Percentiles rank a stretch among this genome's conserved stretches.
Conservation (phyloP, 768 basidiomycete species). For the Kwoniella europaea region DNA sequence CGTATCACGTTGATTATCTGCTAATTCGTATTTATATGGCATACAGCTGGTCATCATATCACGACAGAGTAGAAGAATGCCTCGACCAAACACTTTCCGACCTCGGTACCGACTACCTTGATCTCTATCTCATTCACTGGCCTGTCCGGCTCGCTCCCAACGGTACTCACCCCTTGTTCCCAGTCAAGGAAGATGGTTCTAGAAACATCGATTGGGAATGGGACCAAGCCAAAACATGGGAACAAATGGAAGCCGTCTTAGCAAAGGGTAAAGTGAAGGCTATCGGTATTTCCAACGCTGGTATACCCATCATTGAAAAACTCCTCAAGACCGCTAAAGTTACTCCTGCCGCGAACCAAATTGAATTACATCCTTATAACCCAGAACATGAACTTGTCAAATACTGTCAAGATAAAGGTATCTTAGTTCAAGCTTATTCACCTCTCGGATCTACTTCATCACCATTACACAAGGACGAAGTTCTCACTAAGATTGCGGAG, state of each 20-base stretch:
- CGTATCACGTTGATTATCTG: not conserved
- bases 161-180: constrained; percentile 9
- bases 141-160: constrained; percentile 17
- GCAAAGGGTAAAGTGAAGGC: constrained; percentile 57
- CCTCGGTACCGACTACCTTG: constrained; percentile 76
- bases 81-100: constrained; percentile 71
- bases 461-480: constrained; percentile 48
- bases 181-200: constrained; percentile 22
- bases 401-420: constrained; percentile 66
- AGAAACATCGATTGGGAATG: constrained; percentile 31
- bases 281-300: constrained; percentile 74
- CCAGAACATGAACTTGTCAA: constrained; percentile 67
- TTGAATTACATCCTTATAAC: constrained; percentile 73
- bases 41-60: constrained; percentile 61
- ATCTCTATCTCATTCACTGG: constrained; percentile 67
- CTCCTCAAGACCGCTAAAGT: constrained; percentile 71
- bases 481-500: constrained; percentile 46
- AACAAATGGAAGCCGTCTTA: constrained; percentile 68
- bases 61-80: constrained; percentile 66
- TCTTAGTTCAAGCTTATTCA: constrained; percentile 71
- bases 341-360: constrained; percentile 69
- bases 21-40: not conserved
- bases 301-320: constrained; percentile 68
- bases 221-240: constrained; percentile 24
- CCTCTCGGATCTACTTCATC: constrained; percentile 61